phyloP scores from a whole-genome alignment of 1,284 basidiomycete species.

The Austropuccinia psidii region DNA sequence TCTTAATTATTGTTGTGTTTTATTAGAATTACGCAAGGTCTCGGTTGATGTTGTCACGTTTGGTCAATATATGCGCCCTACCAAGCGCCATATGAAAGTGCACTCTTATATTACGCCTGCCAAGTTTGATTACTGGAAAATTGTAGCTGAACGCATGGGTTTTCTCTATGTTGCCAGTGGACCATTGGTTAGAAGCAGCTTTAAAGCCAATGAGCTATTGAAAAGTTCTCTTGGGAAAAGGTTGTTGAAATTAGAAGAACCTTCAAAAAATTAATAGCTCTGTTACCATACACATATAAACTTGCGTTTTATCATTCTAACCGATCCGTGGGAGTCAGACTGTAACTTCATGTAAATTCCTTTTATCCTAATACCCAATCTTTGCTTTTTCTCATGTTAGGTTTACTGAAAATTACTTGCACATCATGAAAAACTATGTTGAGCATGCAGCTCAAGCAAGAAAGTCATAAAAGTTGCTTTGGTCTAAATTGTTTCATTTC shows the following conservation, averaged over 20 bases:
- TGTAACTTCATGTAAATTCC: too few relatives aligned
- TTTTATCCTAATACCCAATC: too few relatives aligned
- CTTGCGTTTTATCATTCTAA: too few relatives aligned
- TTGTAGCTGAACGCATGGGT: slow-evolving; percentile 80
- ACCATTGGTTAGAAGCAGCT: slow-evolving; percentile 88
- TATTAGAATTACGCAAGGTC: slow-evolving; percentile 68
- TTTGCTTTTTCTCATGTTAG: too few relatives aligned
- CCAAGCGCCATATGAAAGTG: slow-evolving; percentile 98
- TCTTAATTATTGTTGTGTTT: neutral
- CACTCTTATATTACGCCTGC: slow-evolving; percentile 87
- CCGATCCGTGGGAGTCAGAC: too few relatives aligned
- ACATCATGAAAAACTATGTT: too few relatives aligned
- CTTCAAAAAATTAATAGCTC: too few relatives aligned
- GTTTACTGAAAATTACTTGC: too few relatives aligned
- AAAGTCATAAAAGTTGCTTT: too few relatives aligned
- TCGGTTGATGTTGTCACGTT: slow-evolving; percentile 98
- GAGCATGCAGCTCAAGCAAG: too few relatives aligned
- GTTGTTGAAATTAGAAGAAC: slow-evolving; percentile 37
- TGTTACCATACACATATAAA: too few relatives aligned
- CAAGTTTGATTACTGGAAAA: slow-evolving; percentile 88
- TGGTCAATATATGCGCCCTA: slow-evolving; percentile 99
- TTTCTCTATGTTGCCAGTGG: slow-evolving; percentile 97
- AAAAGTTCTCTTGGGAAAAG: slow-evolving; percentile 40
- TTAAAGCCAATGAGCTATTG: slow-evolving; percentile 63
- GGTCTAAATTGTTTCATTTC: too few relatives aligned